These are phyloP conservation scores for Clitoria ternatea DNA, from an alignment of 306 rosid species.

Conservation along the genomic window DNA sequence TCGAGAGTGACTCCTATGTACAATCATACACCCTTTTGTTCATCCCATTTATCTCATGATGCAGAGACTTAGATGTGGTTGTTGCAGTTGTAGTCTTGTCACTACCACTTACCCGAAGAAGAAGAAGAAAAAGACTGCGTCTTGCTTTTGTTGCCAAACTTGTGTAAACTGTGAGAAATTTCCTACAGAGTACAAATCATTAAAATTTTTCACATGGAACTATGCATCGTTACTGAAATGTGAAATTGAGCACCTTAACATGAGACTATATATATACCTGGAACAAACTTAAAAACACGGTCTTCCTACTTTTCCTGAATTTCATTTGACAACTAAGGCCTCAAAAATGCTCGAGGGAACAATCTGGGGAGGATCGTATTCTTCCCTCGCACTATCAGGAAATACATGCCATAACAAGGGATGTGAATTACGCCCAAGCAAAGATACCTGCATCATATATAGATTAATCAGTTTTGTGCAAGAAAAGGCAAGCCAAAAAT, in stretches of 20 bases:
- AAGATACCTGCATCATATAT: constrained; percentile 50
- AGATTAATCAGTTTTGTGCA: not conserved
- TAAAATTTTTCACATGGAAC: not conserved
- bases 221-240: not conserved
- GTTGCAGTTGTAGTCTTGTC: too few relatives aligned
- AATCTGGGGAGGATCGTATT: constrained; percentile 44
- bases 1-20: too few relatives aligned
- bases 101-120: too few relatives aligned
- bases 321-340: constrained; percentile 13
- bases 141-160: not conserved
- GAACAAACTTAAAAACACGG: not conserved
- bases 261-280: not conserved
- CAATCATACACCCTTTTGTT: too few relatives aligned
- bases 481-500: not conserved
- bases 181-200: not conserved
- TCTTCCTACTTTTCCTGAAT: not conserved
- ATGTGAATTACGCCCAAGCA: constrained; percentile 58
- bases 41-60: too few relatives aligned
- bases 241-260: not conserved
- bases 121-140: too few relatives aligned
- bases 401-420: constrained; percentile 69
- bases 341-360: constrained; percentile 50
- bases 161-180: not conserved
- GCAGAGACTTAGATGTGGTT: too few relatives aligned
- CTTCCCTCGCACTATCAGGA: constrained; percentile 54